Base-by-base conservation (phyloP, 139 green algal genomes). In the Zygnema cylindricum region DNA sequence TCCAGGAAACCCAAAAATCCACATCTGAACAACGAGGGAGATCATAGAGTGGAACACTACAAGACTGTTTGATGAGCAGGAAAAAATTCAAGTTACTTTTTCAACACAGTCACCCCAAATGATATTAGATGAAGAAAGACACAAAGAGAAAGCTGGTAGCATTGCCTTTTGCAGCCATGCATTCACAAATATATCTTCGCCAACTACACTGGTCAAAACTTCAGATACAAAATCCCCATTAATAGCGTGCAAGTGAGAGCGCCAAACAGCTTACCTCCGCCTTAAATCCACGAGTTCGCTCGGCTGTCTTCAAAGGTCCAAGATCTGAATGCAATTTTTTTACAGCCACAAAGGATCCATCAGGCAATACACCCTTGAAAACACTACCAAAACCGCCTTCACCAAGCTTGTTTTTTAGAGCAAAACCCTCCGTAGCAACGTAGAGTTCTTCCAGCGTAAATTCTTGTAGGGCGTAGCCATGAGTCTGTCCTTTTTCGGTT, bases 381-480 rank as follows among this genome's bases (percentile, higher is more conserved):
- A 90, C 85, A 32, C 36, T 23, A 16, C 85, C 85, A 23, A 89
- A 90, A 33, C 85, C 85, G 7, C 85, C 85, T 36, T 82, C 38
- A 11, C 85, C 85, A 0, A 90, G 43, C 30, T 75, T 36, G 23
- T 87, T 71, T 41, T 87, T 77, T 55, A 76, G 73, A 41, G 36
- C 55, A 77, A 88, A 88, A n/a, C 41, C 39, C 76, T 49, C 39
- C 1, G 83, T 88, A 35, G 83, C 83, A 33, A 63, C 41, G 25
- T 88, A 75, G 25, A 88, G 76, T 77, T 88, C 83, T 11, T 82
- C 83, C 32, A 88, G 16, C 2, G 3, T 88, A 40, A 88, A 85
- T 63, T 69, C 54, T 63, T 16, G 49, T 16, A 63, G 16, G 49
- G 49, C 7, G 16, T 63, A 63, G 16, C 7, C 49, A 16, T 25